Evolutionary conservation across 2,329 filamentous ascomycete species (phyloP).

Genomic region (Cladosporium sp.): DNA sequence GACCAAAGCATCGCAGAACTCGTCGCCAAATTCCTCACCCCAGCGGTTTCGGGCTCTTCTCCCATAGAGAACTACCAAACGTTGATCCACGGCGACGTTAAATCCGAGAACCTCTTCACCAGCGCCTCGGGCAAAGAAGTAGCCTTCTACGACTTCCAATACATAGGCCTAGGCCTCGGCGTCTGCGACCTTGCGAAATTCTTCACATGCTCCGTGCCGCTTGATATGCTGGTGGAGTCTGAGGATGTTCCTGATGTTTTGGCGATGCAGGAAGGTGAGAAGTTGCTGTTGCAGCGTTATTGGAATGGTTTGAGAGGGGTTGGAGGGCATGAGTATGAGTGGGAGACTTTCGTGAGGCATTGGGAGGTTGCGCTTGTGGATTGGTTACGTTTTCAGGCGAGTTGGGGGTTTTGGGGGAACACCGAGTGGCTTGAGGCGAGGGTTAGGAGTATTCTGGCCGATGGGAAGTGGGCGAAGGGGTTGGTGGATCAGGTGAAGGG

Average conservation of each 20-base stretch:
- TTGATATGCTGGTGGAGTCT: constrained; percentile 44
- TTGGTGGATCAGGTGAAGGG: constrained; percentile 1
- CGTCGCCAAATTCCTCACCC: constrained; percentile 49
- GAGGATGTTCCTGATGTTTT: constrained; percentile 35
- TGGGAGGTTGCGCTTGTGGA: constrained; percentile 66
- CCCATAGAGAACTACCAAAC: constrained; percentile 44
- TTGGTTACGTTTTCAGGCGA: constrained; percentile 50
- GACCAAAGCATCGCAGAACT: constrained; percentile 35
- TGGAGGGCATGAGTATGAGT: constrained; percentile 44
- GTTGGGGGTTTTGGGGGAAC: constrained; percentile 26
- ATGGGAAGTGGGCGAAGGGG: constrained; percentile 17
- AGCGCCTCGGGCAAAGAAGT: constrained; percentile 45
- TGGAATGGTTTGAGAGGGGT: constrained; percentile 33
- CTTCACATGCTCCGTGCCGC: constrained; percentile 61
- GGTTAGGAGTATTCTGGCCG: constrained; percentile 18
- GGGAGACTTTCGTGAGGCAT: constrained; percentile 52
- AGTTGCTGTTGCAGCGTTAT: constrained; percentile 49
- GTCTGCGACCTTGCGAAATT: constrained; percentile 64
- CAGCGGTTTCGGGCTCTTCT: constrained; percentile 29
- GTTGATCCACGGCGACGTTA: constrained; percentile 64
- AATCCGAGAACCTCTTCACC: constrained; percentile 64
- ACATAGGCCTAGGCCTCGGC: constrained; percentile 59
- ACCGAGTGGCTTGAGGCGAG: constrained; percentile 24
- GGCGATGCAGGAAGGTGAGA: constrained; percentile 50
- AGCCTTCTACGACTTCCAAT: constrained; percentile 67